These are phyloP conservation scores for Solanum chilense DNA, from an alignment of 257 asterid genomes.

Conservation along the genomic window DNA sequence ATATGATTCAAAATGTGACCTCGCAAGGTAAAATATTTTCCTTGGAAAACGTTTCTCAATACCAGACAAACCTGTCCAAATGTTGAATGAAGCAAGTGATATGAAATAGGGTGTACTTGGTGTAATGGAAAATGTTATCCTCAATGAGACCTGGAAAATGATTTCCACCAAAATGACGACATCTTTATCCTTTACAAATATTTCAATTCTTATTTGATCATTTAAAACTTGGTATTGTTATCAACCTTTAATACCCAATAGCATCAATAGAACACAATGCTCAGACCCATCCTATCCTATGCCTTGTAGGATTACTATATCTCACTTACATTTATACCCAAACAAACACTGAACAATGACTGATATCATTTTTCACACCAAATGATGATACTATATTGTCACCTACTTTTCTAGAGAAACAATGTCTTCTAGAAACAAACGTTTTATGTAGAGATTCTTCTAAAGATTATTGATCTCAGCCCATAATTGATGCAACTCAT, in stretches of 20 bases:
- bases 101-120: not conserved
- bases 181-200: not conserved
- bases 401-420: not conserved
- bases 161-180: not conserved
- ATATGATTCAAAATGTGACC: not conserved
- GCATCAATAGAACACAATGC: not conserved
- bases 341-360: not conserved
- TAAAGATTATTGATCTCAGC: not conserved
- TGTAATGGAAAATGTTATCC: not conserved
- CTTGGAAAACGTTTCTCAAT: not conserved
- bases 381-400: not conserved
- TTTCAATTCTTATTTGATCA: not conserved
- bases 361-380: not conserved
- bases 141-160: not conserved
- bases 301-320: not conserved
- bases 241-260: not conserved
- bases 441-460: not conserved
- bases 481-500: not conserved
- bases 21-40: not conserved
- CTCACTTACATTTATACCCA: not conserved
- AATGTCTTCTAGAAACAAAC: not conserved
- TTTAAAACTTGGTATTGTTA: not conserved
- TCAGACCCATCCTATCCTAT: not conserved
- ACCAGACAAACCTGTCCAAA: not conserved
- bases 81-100: not conserved